Percentiles rank a stretch among this genome's conserved stretches.
Conservation (phyloP, 2,329 filamentous ascomycete species). For the Penicillium capsulatum region DNA sequence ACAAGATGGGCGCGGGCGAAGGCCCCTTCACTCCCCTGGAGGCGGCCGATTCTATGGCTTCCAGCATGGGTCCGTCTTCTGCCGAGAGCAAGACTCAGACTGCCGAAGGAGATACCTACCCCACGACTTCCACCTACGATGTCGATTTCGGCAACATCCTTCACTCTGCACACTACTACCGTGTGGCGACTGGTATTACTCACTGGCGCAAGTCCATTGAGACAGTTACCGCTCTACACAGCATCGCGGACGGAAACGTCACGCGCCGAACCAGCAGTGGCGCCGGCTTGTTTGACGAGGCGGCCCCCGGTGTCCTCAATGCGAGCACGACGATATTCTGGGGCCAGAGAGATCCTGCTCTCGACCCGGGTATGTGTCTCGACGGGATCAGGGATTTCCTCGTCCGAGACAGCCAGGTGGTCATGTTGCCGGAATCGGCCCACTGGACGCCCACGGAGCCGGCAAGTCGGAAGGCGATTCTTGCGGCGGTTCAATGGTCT, state of each 20-base stretch:
- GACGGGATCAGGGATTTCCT: constrained; percentile 53
- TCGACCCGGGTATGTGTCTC: constrained; percentile 48
- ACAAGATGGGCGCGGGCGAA: constrained; percentile 38
- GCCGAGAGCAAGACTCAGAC: constrained; percentile 41
- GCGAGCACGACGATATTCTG: constrained; percentile 53
- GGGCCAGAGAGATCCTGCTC: constrained; percentile 50
- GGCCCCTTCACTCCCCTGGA: constrained; percentile 31
- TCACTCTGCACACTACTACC: constrained; percentile 53
- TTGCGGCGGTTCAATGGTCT: constrained; percentile 40
- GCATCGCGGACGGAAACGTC: constrained; percentile 35
- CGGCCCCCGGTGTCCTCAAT: constrained; percentile 46
- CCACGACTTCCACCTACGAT: constrained; percentile 36
- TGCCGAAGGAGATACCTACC: constrained; percentile 36
- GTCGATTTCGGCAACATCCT: constrained; percentile 47
- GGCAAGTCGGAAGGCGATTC: constrained; percentile 42
- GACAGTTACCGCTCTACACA: constrained; percentile 47
- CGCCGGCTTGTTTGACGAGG: constrained; percentile 44
- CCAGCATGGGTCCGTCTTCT: constrained; percentile 49
- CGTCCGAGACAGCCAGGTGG: constrained; percentile 47
- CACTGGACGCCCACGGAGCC: constrained; percentile 54
- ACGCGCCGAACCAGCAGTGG: constrained; percentile 36
- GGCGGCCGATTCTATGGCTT: constrained; percentile 49
- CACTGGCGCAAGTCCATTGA: constrained; percentile 53
- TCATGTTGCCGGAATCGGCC: constrained; percentile 47
- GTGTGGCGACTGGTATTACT: constrained; percentile 44